Evolutionary conservation across 2,329 filamentous ascomycete species (phyloP), one percentile per base, ranked within the genome.

Genomic region (Colletotrichum higginsianum): DNA sequence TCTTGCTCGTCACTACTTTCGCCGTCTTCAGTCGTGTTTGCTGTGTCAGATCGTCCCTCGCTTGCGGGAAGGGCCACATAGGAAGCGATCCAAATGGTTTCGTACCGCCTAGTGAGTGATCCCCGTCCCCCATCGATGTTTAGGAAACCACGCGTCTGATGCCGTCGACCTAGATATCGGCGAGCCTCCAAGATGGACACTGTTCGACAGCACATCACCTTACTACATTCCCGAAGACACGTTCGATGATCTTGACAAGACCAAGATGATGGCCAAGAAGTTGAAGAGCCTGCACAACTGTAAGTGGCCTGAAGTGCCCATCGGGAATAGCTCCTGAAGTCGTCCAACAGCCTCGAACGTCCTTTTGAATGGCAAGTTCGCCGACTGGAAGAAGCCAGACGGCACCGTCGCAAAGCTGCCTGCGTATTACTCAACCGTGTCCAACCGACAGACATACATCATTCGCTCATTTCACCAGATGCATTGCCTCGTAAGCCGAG

Each of bases 401-500:
- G 66, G 66, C 12, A 69, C 44, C 2, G 38, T 69, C 12, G 61
- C 61, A 1, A 69, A 69, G 3, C n/a, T 69, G 38, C 66, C 66
- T 1, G 60, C 66, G 0, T 69, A 69, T 9, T 69, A 65, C n/a
- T 69, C 66, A 12, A 69, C 66, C 11, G 61, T 65, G 0, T 69
- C 66, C 18, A 58, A 58, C 38, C 53, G 66, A 16, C 61, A 69
- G 2, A 69, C 66, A 0, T 69, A 69, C 66, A 69, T 69, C 46
- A 69, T 69, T 35, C 53, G 61, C 12, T 69, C 66, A 1, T 69
- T 69, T n/a, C 66, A 69, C 30, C 66, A 69, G 21, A 69, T 69
- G 66, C 66, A 69, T 18, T 69, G 66, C 30, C 44, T 64, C 3
- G 66, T 69, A 13, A 18, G 66, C 30, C 12, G 6, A 16, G 15